A percentile compares a stretch with the other conserved stretches of the same genome.
Evolutionary conservation across 495 filamentous ascomycete species (phyloP).

Genomic region (Emericellopsis terricola): DNA sequence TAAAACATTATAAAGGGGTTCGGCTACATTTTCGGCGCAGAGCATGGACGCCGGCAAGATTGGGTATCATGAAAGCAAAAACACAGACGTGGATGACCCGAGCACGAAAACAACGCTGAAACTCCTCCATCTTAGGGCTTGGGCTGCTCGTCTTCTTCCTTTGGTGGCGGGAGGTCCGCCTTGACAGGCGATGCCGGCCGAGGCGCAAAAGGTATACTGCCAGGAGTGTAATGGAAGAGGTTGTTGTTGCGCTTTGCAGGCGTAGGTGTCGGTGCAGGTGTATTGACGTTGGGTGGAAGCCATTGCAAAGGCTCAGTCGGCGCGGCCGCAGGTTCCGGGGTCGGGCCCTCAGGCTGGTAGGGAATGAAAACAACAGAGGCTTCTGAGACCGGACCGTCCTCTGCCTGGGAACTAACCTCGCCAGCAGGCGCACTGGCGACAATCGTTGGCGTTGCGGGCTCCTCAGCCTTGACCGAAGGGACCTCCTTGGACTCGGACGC

Average conservation of each 20-base stretch:
- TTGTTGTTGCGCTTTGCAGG: conserved; percentile 5
- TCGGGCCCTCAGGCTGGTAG: conserved; percentile 20
- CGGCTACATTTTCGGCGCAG: too few relatives aligned
- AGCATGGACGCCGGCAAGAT: too few relatives aligned
- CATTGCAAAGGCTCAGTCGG: conserved; percentile 15
- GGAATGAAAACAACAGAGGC: conserved; percentile 11
- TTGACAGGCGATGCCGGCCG: background rate
- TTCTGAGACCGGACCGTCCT: background rate
- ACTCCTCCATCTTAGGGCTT: background rate
- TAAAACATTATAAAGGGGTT: background rate
- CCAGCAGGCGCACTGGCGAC: too few relatives aligned
- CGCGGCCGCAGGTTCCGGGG: conserved; percentile 5
- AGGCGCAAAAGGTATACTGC: conserved; percentile 1
- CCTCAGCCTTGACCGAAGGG: too few relatives aligned
- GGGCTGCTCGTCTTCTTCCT: background rate
- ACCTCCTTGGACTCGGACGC: too few relatives aligned
- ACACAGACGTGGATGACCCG: background rate
- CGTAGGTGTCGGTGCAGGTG: conserved; percentile 3
- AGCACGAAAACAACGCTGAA: background rate
- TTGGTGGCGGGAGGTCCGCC: background rate
- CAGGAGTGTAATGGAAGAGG: conserved; percentile 1
- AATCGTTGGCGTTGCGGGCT: too few relatives aligned
- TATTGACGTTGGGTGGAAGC: conserved; percentile 14
- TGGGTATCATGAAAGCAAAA: background rate
- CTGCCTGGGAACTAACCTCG: background rate